Base-by-base conservation (phyloP, 2,329 filamentous ascomycete species). In the Fonsecaea pedrosoi region DNA sequence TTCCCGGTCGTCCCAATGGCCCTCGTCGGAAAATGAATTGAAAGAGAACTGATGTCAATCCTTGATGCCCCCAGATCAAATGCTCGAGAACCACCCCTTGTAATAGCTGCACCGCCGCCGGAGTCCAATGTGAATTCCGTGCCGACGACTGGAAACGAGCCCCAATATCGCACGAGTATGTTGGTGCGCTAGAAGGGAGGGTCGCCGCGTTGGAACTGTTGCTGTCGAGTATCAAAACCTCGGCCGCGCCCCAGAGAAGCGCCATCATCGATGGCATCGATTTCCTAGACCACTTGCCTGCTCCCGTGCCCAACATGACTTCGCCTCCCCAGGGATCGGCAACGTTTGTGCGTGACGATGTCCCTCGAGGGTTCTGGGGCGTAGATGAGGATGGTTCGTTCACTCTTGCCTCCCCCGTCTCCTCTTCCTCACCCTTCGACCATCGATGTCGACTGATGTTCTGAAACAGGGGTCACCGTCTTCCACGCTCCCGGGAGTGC, bases 1-100 rank as follows among this genome's bases (percentile, higher is more conserved):
- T n/a, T 21, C n/a, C 30, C n/a, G 12, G 10, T 15, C 18, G 4
- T 21, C 10, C 34, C 2, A 9, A n/a, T 50, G 25, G 25, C 25
- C 25, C 25, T 25, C 25, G 25, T 25, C 2, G 25, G 3, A 25
- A 25, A 25, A 25, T 25, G 25, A 25, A 25, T 25, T 25, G 25
- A 25, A 25, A 25, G 25, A 21, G 25, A 4, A n/a, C 9, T 8
- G 8, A 34, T 10, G 21, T 12, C 4, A 7, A 42, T 42, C 55
- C 21, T 45, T 40, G 15, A 3, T 25, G 32, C 7, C n/a, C 25
- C 38, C 32, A 65, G 62, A 65, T 65, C 35, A 65, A 60, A 65
- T 65, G 62, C 32, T 65, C 62, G n/a, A 45, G 62, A 35, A 65
- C 62, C 9, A 54, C 56, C 8, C 62, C 62, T 13, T 65, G 62